Evolutionary conservation across 306 rosid genomes (phyloP), one percentile per base, ranked within the genome.

Genomic region (Quercus robur): DNA sequence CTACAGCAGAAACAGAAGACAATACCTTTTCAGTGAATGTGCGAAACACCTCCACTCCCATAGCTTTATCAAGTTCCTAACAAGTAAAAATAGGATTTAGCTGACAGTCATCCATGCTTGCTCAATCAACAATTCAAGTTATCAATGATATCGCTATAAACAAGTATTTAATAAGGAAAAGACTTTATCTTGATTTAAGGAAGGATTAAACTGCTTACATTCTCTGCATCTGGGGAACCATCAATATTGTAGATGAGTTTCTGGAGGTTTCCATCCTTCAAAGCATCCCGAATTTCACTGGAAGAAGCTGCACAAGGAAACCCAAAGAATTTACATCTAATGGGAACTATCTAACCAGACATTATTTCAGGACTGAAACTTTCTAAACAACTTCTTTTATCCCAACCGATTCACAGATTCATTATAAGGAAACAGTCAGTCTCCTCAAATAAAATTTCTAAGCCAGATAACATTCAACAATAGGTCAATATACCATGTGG

Each of bases 11-110:
- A 26, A 26, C 28, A 58, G 30, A 81, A 55, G 56, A 21, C 77
- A 71, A 64, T 87, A 92, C 98, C 97, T 94, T 89, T 76, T 89
- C 88, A 5, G 90, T 85, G 75, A 94, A 82, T 74, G 83, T 15
- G 58, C 83, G 77, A 84, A 92, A 89, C 62, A 70, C 83, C 84
- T 92, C 97, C 68, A 81, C 85, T 23, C 76, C 88, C 94, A 92
- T 89, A 30, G 97, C 98, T 80, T 85, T 91, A 75, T 88, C 98
- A 75, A 92, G 92, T 81, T 89, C 97, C 97, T 94, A 71, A 44
- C 14, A 78, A n/a, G 57, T 75, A 6, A 84, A 62, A 75, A 61
- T 71, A 72, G 78, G 73, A 56, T 63, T 74, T 70, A 84, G 74
- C 72, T 44, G 72, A 69, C 20, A 0, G 38, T 64, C 30, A 18